phyloP scores from a whole-genome alignment of 208 protist genomes.

The Crithidia fasciculata region DNA sequence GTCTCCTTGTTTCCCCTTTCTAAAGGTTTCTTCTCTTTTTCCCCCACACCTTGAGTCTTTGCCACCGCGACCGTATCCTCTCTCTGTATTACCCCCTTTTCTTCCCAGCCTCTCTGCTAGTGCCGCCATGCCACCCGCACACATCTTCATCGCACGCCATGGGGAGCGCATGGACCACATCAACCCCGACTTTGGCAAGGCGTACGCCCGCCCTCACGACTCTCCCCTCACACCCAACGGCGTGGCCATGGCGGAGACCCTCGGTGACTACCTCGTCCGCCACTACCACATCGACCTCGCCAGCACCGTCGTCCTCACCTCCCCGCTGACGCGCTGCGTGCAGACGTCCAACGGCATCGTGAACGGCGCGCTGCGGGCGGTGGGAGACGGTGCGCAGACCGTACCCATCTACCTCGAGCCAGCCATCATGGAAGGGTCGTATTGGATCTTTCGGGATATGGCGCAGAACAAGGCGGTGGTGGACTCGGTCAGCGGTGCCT shows the following conservation, averaged over 20 bases:
- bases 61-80: background rate
- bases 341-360: constrained; percentile 58
- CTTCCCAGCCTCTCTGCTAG: background rate
- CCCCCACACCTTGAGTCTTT: too few relatives aligned
- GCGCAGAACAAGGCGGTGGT: constrained; percentile 34
- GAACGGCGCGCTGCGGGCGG: constrained; percentile 28
- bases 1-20: background rate
- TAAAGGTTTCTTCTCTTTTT: background rate
- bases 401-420: constrained; percentile 55
- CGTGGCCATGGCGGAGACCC: constrained; percentile 44
- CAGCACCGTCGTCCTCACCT: constrained; percentile 40
- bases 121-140: constrained; percentile 11
- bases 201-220: constrained; percentile 57
- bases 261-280: constrained; percentile 43
- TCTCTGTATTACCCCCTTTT: background rate
- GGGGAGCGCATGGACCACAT: constrained; percentile 62
- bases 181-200: constrained; percentile 38
- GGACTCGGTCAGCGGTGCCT: constrained; percentile 10
- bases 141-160: constrained; percentile 50
- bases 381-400: constrained; percentile 2
- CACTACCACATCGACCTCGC: constrained; percentile 26
- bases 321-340: constrained; percentile 57
- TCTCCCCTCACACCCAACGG: constrained; percentile 60
- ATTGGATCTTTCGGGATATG: constrained; percentile 61
- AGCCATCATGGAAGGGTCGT: constrained; percentile 42